These are phyloP conservation scores for Byssochlamys sp. DNA, from an alignment of 2,329 filamentous ascomycete genomes.

Conservation along the genomic window DNA sequence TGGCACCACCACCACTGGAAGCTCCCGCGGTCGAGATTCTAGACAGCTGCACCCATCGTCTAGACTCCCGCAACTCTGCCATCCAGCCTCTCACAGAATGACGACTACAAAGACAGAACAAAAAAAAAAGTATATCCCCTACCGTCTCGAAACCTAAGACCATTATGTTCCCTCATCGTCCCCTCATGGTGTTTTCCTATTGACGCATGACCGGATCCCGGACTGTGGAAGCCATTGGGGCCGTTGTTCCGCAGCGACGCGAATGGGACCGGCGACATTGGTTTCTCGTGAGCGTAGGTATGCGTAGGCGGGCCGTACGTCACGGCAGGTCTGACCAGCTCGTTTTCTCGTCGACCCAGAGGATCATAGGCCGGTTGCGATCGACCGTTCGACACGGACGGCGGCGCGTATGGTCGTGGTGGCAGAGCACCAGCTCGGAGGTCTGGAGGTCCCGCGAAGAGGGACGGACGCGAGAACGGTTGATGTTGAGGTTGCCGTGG, in stretches of 20 bases:
- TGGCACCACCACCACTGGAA: background rate
- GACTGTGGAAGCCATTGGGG: slow-evolving; percentile 12
- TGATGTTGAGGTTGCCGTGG: slow-evolving; percentile 17
- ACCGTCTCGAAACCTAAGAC: slow-evolving; percentile 19
- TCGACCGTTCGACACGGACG: slow-evolving; percentile 12
- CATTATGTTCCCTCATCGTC: slow-evolving; percentile 10
- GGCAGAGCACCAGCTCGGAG: slow-evolving; percentile 17
- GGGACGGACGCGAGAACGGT: slow-evolving; percentile 23
- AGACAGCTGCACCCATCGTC: background rate
- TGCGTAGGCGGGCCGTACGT: slow-evolving; percentile 6
- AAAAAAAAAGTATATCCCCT: slow-evolving; percentile 8
- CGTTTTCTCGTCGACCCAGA: slow-evolving; percentile 11
- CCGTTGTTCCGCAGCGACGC: slow-evolving; percentile 14
- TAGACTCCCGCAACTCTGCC: background rate
- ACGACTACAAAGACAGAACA: background rate
- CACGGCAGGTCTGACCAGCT: slow-evolving; percentile 1
- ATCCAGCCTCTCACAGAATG: background rate
- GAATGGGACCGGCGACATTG: slow-evolving; percentile 10
- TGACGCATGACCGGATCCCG: slow-evolving; percentile 13
- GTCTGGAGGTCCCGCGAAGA: slow-evolving; percentile 21
- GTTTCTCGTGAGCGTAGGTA: slow-evolving; percentile 6
- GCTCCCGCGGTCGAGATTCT: background rate
- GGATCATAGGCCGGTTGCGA: slow-evolving; percentile 15
- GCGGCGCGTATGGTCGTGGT: slow-evolving; percentile 11
- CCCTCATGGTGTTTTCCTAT: slow-evolving; percentile 12